Percentiles rank a stretch among this genome's conserved stretches.
Conservation (phyloP, 2,329 filamentous ascomycete genomes). For the Dactylellina leptospora region DNA sequence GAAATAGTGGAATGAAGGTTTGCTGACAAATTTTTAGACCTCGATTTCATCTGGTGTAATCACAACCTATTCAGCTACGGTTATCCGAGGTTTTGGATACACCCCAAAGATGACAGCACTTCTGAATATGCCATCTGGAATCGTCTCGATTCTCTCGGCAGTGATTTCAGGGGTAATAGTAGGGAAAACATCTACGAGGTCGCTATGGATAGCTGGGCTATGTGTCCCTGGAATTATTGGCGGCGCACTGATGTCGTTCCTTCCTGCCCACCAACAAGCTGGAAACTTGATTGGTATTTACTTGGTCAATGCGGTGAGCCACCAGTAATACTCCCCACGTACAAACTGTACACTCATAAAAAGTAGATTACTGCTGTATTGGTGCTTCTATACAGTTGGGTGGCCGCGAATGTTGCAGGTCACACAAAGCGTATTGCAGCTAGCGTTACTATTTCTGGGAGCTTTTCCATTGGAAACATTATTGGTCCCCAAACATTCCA, state of each 20-base stretch:
- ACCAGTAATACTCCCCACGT: not conserved
- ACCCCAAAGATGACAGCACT: slow-evolving; percentile 63
- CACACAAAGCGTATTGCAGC: slow-evolving; percentile 67
- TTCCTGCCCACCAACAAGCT: slow-evolving; percentile 61
- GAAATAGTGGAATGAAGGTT: slow-evolving; percentile 8
- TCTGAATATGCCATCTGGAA: slow-evolving; percentile 67
- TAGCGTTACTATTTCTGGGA: slow-evolving; percentile 64
- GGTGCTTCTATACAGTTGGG: slow-evolving; percentile 60
- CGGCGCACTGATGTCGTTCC: slow-evolving; percentile 67
- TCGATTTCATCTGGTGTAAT: slow-evolving; percentile 67
- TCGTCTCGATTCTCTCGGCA: slow-evolving; percentile 66
- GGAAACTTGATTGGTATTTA: slow-evolving; percentile 66
- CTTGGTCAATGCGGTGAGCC: slow-evolving; percentile 64
- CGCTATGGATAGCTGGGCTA: slow-evolving; percentile 49
- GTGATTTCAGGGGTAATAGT: slow-evolving; percentile 61
- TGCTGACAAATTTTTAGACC: slow-evolving; percentile 58
- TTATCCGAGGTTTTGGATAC: slow-evolving; percentile 65
- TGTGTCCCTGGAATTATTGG: slow-evolving; percentile 64
- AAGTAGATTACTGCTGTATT: slow-evolving; percentile 59
- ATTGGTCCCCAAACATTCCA: slow-evolving; percentile 69
- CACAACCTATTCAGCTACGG: slow-evolving; percentile 67
- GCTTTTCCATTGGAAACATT: slow-evolving; percentile 67
- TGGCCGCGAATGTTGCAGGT: slow-evolving; percentile 65
- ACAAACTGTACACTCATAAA: not conserved
- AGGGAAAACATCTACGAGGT: slow-evolving; percentile 35